Base-by-base conservation (phyloP, 371 early-diverging fungal species). In the Syncephalastrum racemosum region DNA sequence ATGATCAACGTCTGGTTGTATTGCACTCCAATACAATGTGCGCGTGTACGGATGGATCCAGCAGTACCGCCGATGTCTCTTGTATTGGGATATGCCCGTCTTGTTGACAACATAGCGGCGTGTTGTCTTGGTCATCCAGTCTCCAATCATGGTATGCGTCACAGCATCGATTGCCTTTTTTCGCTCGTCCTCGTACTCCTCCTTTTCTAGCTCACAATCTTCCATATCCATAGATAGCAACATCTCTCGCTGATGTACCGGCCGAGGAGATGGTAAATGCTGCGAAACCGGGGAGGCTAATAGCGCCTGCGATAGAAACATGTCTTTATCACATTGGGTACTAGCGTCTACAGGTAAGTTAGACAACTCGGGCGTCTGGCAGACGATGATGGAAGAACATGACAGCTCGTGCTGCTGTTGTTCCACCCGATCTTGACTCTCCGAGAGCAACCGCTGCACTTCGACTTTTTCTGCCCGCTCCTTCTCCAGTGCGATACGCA, bases 31-130 rank as follows among this genome's bases (percentile, higher is more conserved):
- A 63, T 90, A 87, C 22, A 92, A 60, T 14, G 86, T 87, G 55
- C 84, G 80, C 12, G 90, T 87, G 43, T 91, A 91, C n/a, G 93
- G 93, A 58, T 91, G 90, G 6, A 92, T 81, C 93, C 93, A 92
- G 27, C 91, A 86, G 67, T 83, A 92, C 18, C 91, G 80, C 50
- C 75, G 66, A 44, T 92, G 90, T 0, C 44, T 18, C n/a, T 83
- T 77, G 50, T 85, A 81, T 58, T 89, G 90, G 14, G 83, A 82
- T 13, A 78, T 79, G 41, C 82, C 81, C 10, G 15, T 50, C 31
- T 46, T 51, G 23, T 72, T 68, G 13, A 80, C 80, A 45, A 77
- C 78, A 53, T 82, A 77, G 19, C 82, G 73, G 4, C 88, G 80
- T 8, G 88, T 89, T 55, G 84, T 84, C 63, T 92, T 92, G 67